Percentiles rank a stretch among this genome's conserved stretches.
These are phyloP conservation scores for Picochlorum sp. DNA, from an alignment of 139 green algal species.

Conservation along the genomic window DNA sequence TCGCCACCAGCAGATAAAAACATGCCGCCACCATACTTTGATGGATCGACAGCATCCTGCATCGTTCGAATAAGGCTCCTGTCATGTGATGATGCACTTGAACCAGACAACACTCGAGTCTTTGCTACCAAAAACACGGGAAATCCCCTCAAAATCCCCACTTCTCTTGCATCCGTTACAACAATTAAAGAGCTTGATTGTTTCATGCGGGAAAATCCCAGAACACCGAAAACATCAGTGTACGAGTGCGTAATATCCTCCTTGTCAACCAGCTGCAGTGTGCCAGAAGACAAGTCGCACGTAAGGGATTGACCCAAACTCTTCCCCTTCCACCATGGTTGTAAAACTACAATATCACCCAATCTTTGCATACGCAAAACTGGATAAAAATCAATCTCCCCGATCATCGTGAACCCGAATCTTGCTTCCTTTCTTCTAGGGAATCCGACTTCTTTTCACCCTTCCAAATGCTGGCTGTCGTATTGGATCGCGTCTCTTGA, in stretches of 20 bases:
- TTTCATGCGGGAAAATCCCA: slow-evolving; percentile 37
- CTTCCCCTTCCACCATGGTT: slow-evolving; percentile 21
- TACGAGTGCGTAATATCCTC: slow-evolving; percentile 16
- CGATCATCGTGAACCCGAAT: neutral
- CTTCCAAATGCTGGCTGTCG: slow-evolving; percentile 18
- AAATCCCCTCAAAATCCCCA: slow-evolving; percentile 37
- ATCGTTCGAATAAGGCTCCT: neutral
- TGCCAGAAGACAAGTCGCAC: slow-evolving; percentile 33
- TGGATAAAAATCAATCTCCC: slow-evolving; percentile 22
- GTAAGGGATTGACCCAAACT: slow-evolving; percentile 24
- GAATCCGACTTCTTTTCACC: neutral
- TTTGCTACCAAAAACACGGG: slow-evolving; percentile 43
- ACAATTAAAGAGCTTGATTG: slow-evolving; percentile 36
- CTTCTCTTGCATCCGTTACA: slow-evolving; percentile 45
- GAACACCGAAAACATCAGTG: slow-evolving; percentile 29
- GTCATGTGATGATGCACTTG: no score
- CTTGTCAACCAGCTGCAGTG: slow-evolving; percentile 24
- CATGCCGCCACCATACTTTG: slow-evolving; percentile 43
- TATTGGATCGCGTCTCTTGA: slow-evolving; percentile 12
- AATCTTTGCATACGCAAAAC: slow-evolving; percentile 28
- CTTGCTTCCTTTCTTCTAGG: neutral
- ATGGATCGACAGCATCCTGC: neutral
- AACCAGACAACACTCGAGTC: slow-evolving; percentile 39
- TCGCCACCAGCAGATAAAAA: slow-evolving; percentile 67
- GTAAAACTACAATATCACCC: slow-evolving; percentile 32